Percentiles rank a stretch among this genome's conserved stretches.
These are phyloP conservation scores for Yarrowia phangngaensis DNA, from an alignment of 805 yeast genomes.

Conservation along the genomic window DNA sequence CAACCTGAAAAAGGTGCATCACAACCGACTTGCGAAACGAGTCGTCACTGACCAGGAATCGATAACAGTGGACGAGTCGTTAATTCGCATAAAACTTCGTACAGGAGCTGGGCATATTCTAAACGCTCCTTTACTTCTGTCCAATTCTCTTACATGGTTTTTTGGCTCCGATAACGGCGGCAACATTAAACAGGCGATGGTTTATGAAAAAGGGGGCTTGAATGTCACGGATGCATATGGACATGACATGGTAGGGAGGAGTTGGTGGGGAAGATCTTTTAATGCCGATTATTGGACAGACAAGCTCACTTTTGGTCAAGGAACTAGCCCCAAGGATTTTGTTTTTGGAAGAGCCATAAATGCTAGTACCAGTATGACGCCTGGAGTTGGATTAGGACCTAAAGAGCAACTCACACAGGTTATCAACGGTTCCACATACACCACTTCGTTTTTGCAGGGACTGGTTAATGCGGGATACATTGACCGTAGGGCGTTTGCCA, in stretches of 20 bases:
- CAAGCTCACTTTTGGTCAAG: conserved; percentile 2
- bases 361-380: neutral
- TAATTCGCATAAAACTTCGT: neutral
- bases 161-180: conserved; percentile 9
- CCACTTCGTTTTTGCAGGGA: conserved; percentile 6
- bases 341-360: conserved; percentile 1
- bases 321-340: conserved; percentile 1
- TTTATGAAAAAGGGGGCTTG: neutral
- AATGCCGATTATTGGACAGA: conserved; percentile 22
- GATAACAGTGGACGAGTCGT: conserved; percentile 1
- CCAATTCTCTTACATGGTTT: conserved; percentile 6
- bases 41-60: conserved; percentile 10
- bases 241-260: neutral
- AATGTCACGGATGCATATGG: neutral
- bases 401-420: neutral
- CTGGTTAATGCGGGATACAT: conserved; percentile 6
- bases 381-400: conserved; percentile 14
- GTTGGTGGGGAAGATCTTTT: neutral
- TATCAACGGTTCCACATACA: neutral
- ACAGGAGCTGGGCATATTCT: conserved; percentile 9
- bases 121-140: neutral
- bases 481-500: conserved; percentile 2
- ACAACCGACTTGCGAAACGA: conserved; percentile 1
- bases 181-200: neutral
- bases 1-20: too few relatives aligned